These are phyloP conservation scores for Beauveria sp. DNA, from an alignment of 2,329 filamentous ascomycete species.

Conservation along the genomic window DNA sequence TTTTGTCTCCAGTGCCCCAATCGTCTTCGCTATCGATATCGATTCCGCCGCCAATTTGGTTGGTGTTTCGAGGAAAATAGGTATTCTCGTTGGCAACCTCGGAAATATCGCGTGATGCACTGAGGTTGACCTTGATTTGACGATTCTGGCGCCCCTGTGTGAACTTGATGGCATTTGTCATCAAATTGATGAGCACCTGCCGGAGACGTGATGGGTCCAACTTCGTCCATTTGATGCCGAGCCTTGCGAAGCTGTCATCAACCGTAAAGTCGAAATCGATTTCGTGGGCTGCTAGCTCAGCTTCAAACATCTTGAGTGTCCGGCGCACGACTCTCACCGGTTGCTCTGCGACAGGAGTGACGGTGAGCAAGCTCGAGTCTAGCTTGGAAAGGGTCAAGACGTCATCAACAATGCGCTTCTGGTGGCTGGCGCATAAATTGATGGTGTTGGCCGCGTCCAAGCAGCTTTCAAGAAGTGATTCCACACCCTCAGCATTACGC, in stretches of 20 bases:
- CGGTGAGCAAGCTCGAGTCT: constrained; percentile 61
- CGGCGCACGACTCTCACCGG: constrained; percentile 60
- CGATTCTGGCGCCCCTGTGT: constrained; percentile 52
- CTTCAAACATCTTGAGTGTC: constrained; percentile 72
- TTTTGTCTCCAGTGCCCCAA: constrained; percentile 64
- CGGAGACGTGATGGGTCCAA: constrained; percentile 68
- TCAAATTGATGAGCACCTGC: constrained; percentile 70
- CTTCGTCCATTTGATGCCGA: constrained; percentile 63
- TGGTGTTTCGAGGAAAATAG: constrained; percentile 40
- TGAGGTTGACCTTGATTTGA: constrained; percentile 56
- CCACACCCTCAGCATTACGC: constrained; percentile 34
- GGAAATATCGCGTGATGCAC: constrained; percentile 49
- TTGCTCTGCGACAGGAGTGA: constrained; percentile 63
- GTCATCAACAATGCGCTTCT: constrained; percentile 65
- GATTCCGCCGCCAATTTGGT: constrained; percentile 25
- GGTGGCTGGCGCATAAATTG: constrained; percentile 69
- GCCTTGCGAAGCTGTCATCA: constrained; percentile 56
- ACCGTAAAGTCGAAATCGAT: constrained; percentile 65
- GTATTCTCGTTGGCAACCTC: constrained; percentile 31
- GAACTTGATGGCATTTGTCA: constrained; percentile 61
- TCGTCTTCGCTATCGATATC: constrained; percentile 48
- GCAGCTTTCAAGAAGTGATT: constrained; percentile 44
- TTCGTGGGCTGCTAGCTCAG: constrained; percentile 62
- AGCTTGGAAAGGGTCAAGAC: constrained; percentile 61
- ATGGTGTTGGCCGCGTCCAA: constrained; percentile 78